Conservation (phyloP, 2,329 filamentous ascomycete genomes). For the Aspergillus quadrilineatus region DNA sequence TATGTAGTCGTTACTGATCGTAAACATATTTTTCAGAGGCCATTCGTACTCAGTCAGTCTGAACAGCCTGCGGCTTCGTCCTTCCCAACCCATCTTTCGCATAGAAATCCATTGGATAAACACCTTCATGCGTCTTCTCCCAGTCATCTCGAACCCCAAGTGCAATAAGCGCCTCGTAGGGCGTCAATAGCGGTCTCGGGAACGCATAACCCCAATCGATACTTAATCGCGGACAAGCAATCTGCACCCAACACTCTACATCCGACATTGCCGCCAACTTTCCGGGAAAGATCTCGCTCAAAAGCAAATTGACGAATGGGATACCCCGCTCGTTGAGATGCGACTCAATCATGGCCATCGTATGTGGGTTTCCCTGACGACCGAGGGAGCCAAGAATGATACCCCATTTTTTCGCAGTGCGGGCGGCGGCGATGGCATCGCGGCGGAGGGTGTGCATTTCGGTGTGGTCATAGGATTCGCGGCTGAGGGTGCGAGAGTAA, state of each 20-base stretch:
- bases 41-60: conserved; percentile 3
- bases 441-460: conserved; percentile 82
- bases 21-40: background rate
- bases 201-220: conserved; percentile 99
- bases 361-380: conserved; percentile 92
- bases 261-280: conserved; percentile 92
- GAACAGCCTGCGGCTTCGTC: conserved; percentile 45
- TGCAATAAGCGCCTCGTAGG: conserved; percentile 93
- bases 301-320: conserved; percentile 77
- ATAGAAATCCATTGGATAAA: conserved; percentile 99
- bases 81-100: conserved; percentile 85
- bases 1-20: background rate
- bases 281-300: conserved; percentile 94
- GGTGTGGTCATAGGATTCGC: conserved; percentile 86
- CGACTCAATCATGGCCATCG: conserved; percentile 80
- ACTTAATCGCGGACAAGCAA: conserved; percentile 92
- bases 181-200: conserved; percentile 79
- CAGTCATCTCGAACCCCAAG: conserved; percentile 75
- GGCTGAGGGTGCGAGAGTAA: conserved; percentile 86
- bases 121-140: conserved; percentile 59
- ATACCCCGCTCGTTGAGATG: conserved; percentile 70
- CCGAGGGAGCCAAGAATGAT: conserved; percentile 90
- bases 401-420: conserved; percentile 82
- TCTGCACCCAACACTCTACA: conserved; percentile 97
- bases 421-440: conserved; percentile 73